Conservation (phyloP, 768 basidiomycete species). For the Chalciporus sphaerocephalus region DNA sequence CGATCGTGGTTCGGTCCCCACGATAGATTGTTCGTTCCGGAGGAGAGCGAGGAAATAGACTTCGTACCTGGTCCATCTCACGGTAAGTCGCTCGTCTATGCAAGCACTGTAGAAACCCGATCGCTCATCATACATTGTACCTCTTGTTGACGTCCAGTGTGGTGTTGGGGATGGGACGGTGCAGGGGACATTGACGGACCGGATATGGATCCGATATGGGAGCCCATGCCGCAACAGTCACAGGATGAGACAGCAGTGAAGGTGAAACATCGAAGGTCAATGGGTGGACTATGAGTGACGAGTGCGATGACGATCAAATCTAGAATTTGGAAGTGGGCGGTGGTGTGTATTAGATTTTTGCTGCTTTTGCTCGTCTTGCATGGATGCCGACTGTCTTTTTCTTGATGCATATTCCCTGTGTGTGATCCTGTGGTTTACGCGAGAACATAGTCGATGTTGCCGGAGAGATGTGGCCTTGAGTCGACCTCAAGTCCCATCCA, state of each 20-base stretch:
- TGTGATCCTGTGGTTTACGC: too few relatives aligned
- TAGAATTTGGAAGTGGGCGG: neutral
- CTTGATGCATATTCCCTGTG: too few relatives aligned
- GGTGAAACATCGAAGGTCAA: slow-evolving; percentile 63
- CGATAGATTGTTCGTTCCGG: slow-evolving; percentile 86
- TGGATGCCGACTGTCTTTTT: neutral
- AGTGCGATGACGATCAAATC: too few relatives aligned
- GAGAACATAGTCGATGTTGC: too few relatives aligned
- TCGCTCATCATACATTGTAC: neutral
- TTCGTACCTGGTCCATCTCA: slow-evolving; percentile 81
- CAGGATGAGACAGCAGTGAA: slow-evolving; percentile 53
- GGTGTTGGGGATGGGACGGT: slow-evolving; percentile 99
- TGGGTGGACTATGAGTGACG: slow-evolving; percentile 21
- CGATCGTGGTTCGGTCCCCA: slow-evolving; percentile 98
- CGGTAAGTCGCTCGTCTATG: slow-evolving; percentile 44
- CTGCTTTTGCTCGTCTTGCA: slow-evolving; percentile 1
- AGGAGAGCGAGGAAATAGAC: slow-evolving; percentile 72
- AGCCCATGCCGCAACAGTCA: slow-evolving; percentile 67
- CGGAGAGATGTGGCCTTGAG: too few relatives aligned
- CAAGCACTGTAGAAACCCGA: neutral
- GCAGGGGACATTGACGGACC: slow-evolving; percentile 97
- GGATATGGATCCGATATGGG: slow-evolving; percentile 98
- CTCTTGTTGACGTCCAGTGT: slow-evolving; percentile 51
- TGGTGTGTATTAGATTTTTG: slow-evolving; percentile 12
- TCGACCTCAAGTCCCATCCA: too few relatives aligned